phyloP scores from a whole-genome alignment of 495 filamentous ascomycete species.

The Xylaria curta region DNA sequence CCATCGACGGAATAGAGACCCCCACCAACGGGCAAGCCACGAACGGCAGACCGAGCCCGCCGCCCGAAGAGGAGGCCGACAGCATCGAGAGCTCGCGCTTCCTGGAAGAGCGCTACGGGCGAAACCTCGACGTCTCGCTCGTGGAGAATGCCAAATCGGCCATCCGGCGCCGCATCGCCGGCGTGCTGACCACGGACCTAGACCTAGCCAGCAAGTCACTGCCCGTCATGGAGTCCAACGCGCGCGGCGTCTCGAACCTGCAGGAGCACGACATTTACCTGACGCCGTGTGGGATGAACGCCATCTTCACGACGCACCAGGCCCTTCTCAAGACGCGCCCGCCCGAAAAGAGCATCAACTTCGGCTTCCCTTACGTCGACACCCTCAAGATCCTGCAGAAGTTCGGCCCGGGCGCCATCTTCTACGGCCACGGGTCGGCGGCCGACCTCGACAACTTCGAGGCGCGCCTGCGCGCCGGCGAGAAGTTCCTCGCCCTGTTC shows the following conservation, averaged over 20 bases:
- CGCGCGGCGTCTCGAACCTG: constrained; percentile 69
- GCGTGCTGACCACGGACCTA: constrained; percentile 75
- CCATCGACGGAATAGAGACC: constrained; percentile 47
- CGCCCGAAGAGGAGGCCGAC: constrained; percentile 48
- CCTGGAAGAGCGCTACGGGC: constrained; percentile 92
- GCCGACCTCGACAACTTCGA: constrained; percentile 90
- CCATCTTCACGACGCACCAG: constrained; percentile 89
- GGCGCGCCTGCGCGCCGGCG: constrained; percentile 69
- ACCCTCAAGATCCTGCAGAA: constrained; percentile 94
- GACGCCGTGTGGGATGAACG: constrained; percentile 89
- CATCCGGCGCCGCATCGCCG: constrained; percentile 85
- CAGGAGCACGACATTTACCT: constrained; percentile 89
- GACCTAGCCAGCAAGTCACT: constrained; percentile 58
- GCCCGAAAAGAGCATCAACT: constrained; percentile 70
- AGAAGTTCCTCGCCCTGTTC: constrained; percentile 84
- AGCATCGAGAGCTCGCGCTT: constrained; percentile 73
- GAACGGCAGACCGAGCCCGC: constrained; percentile 20
- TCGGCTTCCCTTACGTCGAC: constrained; percentile 93
- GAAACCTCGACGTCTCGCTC: constrained; percentile 81
- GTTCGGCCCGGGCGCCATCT: constrained; percentile 88
- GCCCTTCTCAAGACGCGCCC: constrained; percentile 67
- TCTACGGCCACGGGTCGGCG: constrained; percentile 84
- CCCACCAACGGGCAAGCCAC: constrained; percentile 24
- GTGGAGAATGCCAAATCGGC: constrained; percentile 84
- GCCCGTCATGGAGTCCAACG: constrained; percentile 48